Conservation (phyloP, 1,284 basidiomycete species). For the Leccinum fallax region DNA sequence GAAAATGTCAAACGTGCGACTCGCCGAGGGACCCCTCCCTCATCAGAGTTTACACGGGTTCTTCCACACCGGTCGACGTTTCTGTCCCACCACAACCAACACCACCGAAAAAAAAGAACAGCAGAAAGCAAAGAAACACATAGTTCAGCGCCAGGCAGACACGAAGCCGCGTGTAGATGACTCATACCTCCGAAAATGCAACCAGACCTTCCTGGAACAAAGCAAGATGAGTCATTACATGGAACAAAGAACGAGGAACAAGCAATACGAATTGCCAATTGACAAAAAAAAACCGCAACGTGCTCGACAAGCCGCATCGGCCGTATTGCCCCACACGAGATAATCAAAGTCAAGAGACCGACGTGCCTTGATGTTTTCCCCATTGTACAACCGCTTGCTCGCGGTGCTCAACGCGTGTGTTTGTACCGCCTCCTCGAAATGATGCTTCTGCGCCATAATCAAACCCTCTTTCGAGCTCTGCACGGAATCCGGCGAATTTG, state of each 20-base stretch:
- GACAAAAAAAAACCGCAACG: neutral
- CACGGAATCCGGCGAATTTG: constrained; percentile 81
- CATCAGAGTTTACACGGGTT: constrained; percentile 61
- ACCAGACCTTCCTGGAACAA: constrained; percentile 44
- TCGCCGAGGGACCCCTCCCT: neutral
- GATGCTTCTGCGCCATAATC: constrained; percentile 54
- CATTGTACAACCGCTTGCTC: constrained; percentile 59
- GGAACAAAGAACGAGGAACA: neutral
- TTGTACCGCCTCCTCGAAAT: constrained; percentile 56
- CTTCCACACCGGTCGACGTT: constrained; percentile 59
- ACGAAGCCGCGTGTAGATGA: constrained; percentile 22
- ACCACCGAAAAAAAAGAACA: constrained; percentile 25
- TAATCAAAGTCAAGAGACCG: neutral
- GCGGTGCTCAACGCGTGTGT: constrained; percentile 52
- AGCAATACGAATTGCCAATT: constrained; percentile 5
- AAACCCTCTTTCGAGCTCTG: constrained; percentile 75
- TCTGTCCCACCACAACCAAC: constrained; percentile 39
- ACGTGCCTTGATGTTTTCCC: constrained; percentile 72
- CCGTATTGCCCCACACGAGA: neutral
- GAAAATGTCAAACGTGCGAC: neutral
- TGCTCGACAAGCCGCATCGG: neutral
- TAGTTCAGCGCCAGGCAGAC: constrained; percentile 15
- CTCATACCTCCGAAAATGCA: constrained; percentile 47
- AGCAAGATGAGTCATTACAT: constrained; percentile 16
- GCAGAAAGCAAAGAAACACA: constrained; percentile 21